phyloP scores from a whole-genome alignment of 805 yeast genomes.

The Millerozyma acaciae region DNA sequence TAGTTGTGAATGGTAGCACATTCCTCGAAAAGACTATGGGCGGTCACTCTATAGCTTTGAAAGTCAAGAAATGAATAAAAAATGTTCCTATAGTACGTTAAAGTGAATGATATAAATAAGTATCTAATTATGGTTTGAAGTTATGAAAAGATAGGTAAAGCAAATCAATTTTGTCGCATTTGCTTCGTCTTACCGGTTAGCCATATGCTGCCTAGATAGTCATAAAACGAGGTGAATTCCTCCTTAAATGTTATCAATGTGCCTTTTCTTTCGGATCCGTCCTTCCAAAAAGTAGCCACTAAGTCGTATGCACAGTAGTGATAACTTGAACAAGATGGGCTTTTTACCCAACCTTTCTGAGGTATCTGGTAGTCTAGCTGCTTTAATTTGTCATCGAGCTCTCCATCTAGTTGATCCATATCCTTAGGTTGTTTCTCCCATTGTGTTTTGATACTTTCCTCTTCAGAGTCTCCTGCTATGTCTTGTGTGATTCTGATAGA shows the following conservation, averaged over 20 bases:
- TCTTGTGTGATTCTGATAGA: slow-evolving; percentile 19
- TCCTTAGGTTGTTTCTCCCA: slow-evolving; percentile 26
- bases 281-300: slow-evolving; percentile 15
- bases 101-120: too few relatives aligned
- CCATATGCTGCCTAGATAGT: slow-evolving; percentile 37
- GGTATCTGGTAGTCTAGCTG: slow-evolving; percentile 27
- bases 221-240: slow-evolving; percentile 13
- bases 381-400: slow-evolving; percentile 1
- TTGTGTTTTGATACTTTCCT: slow-evolving; percentile 11
- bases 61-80: slow-evolving; percentile 7
- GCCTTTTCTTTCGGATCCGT: slow-evolving; percentile 17
- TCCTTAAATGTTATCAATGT: slow-evolving; percentile 18
- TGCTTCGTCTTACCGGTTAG: slow-evolving; percentile 15
- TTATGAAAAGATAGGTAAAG: background rate
- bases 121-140: too few relatives aligned
- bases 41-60: slow-evolving; percentile 17
- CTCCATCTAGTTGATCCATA: slow-evolving; percentile 26
- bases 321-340: slow-evolving; percentile 30
- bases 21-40: slow-evolving; percentile 22
- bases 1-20: slow-evolving; percentile 7
- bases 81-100: background rate
- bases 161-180: background rate
- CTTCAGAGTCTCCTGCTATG: slow-evolving; percentile 17
- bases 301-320: slow-evolving; percentile 38
- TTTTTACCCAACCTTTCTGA: slow-evolving; percentile 43